Conservation (phyloP, 2,329 filamentous ascomycete species). For the Fusarium xyrophilum region DNA sequence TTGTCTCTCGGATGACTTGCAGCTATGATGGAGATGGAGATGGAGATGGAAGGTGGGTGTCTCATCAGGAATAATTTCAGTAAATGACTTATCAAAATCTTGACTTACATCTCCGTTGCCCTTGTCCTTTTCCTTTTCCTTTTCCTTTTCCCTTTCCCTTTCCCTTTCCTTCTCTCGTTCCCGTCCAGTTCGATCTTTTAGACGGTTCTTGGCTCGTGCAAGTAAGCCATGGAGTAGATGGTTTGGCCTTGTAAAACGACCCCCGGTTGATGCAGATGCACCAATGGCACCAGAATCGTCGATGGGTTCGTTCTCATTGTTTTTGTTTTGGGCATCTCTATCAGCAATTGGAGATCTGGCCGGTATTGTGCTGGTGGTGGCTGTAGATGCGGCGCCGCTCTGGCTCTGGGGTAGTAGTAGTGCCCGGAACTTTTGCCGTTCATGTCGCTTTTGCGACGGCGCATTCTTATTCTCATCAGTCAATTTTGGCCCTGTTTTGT, state of each 20-base stretch:
- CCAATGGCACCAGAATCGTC: slow-evolving; percentile 19
- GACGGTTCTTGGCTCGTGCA: slow-evolving; percentile 35
- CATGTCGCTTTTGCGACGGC: slow-evolving; percentile 12
- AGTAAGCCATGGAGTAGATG: slow-evolving; percentile 34
- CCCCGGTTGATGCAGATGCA: slow-evolving; percentile 13
- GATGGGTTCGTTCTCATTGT: slow-evolving; percentile 5
- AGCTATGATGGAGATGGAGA: slow-evolving; percentile 3
- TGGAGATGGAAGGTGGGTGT: slow-evolving; percentile 2
- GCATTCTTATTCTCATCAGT: slow-evolving; percentile 24
- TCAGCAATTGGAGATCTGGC: not conserved
- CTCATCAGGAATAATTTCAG: slow-evolving; percentile 1
- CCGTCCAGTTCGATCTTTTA: slow-evolving; percentile 32
- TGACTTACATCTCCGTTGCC: slow-evolving; percentile 34
- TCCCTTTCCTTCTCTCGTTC: not conserved
- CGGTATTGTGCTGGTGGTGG: slow-evolving; percentile 2
- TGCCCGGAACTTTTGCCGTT: slow-evolving; percentile 16
- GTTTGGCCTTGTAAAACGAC: slow-evolving; percentile 33
- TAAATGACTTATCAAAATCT: not conserved
- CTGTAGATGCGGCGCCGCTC: slow-evolving; percentile 15
- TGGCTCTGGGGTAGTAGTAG: slow-evolving; percentile 27
- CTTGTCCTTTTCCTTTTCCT: slow-evolving; percentile 5
- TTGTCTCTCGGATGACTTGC: not conserved
- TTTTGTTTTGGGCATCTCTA: not conserved
- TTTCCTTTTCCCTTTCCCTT: slow-evolving; percentile 5
- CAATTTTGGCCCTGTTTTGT: slow-evolving; percentile 1